phyloP scores from a whole-genome alignment of 2,329 filamentous ascomycete species.

The Hymenoscyphus infarciens region DNA sequence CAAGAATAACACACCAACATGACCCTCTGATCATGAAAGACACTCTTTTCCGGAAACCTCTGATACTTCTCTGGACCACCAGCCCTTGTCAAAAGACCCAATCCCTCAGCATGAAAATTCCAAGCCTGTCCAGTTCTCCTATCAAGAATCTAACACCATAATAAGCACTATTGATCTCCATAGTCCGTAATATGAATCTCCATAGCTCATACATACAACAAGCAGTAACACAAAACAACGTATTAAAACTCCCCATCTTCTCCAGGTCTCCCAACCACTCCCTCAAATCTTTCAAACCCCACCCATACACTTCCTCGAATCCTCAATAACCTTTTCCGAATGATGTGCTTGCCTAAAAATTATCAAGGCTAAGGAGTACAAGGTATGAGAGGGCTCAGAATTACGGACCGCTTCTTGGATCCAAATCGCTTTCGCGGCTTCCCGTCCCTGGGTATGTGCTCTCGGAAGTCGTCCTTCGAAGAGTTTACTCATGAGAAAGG shows the following conservation, averaged over 20 bases:
- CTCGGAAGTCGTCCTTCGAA: neutral
- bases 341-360: neutral
- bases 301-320: neutral
- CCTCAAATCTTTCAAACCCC: neutral
- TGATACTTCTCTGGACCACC: neutral
- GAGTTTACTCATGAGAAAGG: neutral
- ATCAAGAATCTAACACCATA: neutral
- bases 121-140: neutral
- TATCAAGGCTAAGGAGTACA: neutral
- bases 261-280: neutral
- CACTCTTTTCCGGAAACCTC: neutral
- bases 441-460: neutral
- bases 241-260: neutral
- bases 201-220: neutral
- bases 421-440: neutral
- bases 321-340: neutral
- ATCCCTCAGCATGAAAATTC: conserved; percentile 1
- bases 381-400: neutral
- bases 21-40: neutral
- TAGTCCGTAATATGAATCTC: too few species aligned
- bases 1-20: neutral
- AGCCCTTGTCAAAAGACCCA: neutral
- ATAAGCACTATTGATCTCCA: too few species aligned
- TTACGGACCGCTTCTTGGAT: neutral
- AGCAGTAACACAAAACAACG: neutral